Evolutionary conservation across 306 rosid genomes (phyloP).

Genomic region (Begonia masoniana): DNA sequence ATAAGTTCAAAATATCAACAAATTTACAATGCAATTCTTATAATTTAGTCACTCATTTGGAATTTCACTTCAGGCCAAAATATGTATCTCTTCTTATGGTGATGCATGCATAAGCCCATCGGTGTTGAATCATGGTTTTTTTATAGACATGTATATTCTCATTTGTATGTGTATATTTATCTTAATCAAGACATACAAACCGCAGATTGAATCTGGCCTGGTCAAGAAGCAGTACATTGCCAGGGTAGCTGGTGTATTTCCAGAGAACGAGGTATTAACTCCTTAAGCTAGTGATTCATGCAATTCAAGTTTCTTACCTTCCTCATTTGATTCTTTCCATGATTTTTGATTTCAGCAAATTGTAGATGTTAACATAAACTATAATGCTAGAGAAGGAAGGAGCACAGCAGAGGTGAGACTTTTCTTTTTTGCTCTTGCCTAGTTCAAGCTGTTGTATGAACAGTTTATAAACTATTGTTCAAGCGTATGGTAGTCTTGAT

Average conservation of each 20-base stretch:
- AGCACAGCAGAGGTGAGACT: constrained; percentile 72
- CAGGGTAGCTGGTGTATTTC: constrained; percentile 62
- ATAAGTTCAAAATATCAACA: no score
- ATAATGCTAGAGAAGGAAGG: constrained; percentile 82
- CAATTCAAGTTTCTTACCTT: constrained; percentile 2
- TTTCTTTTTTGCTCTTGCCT: constrained; percentile 2
- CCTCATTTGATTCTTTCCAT: constrained; percentile 1
- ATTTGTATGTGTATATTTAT: no score
- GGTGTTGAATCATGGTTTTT: neutral
- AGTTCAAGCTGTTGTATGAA: neutral
- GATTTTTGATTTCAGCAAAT: constrained; percentile 34
- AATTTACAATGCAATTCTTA: no score
- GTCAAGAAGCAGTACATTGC: constrained; percentile 74
- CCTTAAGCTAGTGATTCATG: constrained; percentile 16
- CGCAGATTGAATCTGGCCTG: constrained; percentile 82
- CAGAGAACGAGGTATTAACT: constrained; percentile 48
- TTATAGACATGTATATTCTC: neutral
- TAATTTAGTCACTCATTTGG: no score
- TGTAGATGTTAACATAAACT: constrained; percentile 61
- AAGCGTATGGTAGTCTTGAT: neutral
- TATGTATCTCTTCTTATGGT: no score
- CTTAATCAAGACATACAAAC: neutral
- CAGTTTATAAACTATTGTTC: no score
- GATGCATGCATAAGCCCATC: no score
- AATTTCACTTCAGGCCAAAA: no score